Evolutionary conservation across 148 eudicot species (phyloP).

Genomic region (Tetragonia tetragonoides): DNA sequence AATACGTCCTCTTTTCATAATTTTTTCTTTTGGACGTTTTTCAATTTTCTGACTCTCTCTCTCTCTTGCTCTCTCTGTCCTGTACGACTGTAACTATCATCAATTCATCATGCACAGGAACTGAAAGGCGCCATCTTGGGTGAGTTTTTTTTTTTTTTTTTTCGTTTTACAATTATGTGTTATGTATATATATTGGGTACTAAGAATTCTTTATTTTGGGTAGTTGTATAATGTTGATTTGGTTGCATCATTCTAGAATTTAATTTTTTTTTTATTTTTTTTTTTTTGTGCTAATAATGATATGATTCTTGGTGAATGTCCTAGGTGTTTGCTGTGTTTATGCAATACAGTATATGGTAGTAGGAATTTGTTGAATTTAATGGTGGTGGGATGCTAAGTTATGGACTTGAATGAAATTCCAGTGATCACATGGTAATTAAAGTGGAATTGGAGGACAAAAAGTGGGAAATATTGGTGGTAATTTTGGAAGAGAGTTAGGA

Average conservation of each 20-base stretch:
- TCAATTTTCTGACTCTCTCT: too few species aligned
- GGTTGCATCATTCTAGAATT: not conserved
- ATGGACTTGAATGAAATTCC: slow-evolving; percentile 34
- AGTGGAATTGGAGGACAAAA: slow-evolving; percentile 2
- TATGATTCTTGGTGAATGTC: not conserved
- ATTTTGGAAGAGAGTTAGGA: slow-evolving; percentile 1
- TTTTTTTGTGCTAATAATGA: slow-evolving; percentile 4
- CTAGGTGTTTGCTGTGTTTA: not conserved
- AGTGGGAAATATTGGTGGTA: not conserved
- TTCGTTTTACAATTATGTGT: too few species aligned
- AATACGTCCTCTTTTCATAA: too few species aligned
- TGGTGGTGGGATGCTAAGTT: slow-evolving; percentile 9
- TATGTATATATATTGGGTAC: too few species aligned
- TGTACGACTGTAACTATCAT: too few species aligned
- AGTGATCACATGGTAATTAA: slow-evolving; percentile 15
- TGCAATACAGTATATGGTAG: not conserved
- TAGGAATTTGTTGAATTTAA: not conserved
- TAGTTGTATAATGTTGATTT: not conserved
- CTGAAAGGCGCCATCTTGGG: too few species aligned
- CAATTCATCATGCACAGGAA: too few species aligned
- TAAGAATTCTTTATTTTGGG: too few species aligned
- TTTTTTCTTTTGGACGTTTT: too few species aligned
- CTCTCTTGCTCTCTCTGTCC: too few species aligned
- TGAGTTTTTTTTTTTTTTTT: too few species aligned
- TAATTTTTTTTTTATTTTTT: not conserved